Evolutionary conservation across 2,329 filamentous ascomycete genomes (phyloP).

Genomic region (Cladorrhinum sp.): DNA sequence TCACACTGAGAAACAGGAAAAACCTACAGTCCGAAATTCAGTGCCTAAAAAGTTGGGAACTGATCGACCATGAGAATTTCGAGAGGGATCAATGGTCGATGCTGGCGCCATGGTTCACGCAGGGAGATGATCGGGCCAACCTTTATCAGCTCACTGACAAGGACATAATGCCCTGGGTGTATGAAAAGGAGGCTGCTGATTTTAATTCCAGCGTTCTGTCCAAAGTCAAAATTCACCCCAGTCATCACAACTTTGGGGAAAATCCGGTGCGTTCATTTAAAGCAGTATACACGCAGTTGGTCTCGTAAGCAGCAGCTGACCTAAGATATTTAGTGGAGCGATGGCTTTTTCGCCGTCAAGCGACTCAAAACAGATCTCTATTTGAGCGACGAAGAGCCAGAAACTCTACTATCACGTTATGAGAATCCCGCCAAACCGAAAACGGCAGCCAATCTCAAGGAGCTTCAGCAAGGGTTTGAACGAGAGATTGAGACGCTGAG

Average conservation of each 20-base stretch:
- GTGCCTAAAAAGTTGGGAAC: neutral
- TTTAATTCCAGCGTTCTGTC: constrained; percentile 7
- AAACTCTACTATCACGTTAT: no score
- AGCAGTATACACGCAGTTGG: neutral
- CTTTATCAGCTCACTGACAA: constrained; percentile 11
- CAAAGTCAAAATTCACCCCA: constrained; percentile 8
- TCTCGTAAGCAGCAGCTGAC: neutral
- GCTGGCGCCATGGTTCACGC: constrained; percentile 11
- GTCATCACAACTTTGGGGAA: constrained; percentile 12
- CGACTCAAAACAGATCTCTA: constrained; percentile 1
- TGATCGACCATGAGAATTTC: constrained; percentile 4
- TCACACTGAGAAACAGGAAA: neutral
- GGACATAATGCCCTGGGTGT: constrained; percentile 12
- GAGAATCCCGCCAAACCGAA: no score
- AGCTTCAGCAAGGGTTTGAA: constrained; percentile 6
- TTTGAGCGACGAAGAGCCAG: no score
- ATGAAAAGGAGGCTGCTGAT: neutral
- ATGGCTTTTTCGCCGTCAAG: constrained; percentile 12
- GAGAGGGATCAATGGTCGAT: constrained; percentile 8
- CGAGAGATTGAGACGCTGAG: constrained; percentile 13
- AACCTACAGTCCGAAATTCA: neutral
- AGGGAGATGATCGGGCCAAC: neutral
- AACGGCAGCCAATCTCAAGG: neutral
- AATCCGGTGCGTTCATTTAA: neutral
- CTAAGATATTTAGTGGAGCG: neutral